phyloP scores from a whole-genome alignment of 441 rosid genomes.

The Kokia cookei region DNA sequence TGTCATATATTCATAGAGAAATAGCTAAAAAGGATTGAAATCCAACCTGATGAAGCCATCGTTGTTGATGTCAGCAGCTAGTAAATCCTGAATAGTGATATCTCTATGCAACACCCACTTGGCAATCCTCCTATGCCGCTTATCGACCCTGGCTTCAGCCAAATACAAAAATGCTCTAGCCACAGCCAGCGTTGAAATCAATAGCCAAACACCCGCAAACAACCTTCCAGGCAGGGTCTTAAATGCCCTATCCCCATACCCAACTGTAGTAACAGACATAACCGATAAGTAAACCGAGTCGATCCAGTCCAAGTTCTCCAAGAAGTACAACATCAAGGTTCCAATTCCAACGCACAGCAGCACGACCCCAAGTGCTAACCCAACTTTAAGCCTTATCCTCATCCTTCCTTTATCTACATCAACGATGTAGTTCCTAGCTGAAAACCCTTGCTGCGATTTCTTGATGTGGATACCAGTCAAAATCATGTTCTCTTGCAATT shows the following conservation, averaged over 20 bases:
- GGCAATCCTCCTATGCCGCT: constrained; percentile 62
- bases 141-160: constrained; percentile 73
- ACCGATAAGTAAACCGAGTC: constrained; percentile 88
- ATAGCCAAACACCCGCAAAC: constrained; percentile 74
- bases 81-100: constrained; percentile 68
- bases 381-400: constrained; percentile 84
- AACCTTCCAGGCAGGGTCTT: constrained; percentile 60
- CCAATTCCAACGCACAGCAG: constrained; percentile 64
- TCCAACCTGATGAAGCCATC: constrained; percentile 72
- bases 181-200: constrained; percentile 72
- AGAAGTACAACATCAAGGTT: constrained; percentile 39
- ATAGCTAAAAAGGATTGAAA: background rate
- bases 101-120: constrained; percentile 73
- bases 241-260: constrained; percentile 81
- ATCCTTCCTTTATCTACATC: constrained; percentile 82
- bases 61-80: constrained; percentile 68
- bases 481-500: constrained; percentile 72
- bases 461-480: constrained; percentile 44
- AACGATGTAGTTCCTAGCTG: constrained; percentile 55
- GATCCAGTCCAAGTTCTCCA: constrained; percentile 55
- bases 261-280: constrained; percentile 88
- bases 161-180: constrained; percentile 85
- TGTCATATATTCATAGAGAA: background rate
- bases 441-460: constrained; percentile 29
- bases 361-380: constrained; percentile 73